Evolutionary conservation across 1,284 basidiomycete species (phyloP), one percentile per base, ranked within the genome.

Genomic region (Trichosporon inkin): DNA sequence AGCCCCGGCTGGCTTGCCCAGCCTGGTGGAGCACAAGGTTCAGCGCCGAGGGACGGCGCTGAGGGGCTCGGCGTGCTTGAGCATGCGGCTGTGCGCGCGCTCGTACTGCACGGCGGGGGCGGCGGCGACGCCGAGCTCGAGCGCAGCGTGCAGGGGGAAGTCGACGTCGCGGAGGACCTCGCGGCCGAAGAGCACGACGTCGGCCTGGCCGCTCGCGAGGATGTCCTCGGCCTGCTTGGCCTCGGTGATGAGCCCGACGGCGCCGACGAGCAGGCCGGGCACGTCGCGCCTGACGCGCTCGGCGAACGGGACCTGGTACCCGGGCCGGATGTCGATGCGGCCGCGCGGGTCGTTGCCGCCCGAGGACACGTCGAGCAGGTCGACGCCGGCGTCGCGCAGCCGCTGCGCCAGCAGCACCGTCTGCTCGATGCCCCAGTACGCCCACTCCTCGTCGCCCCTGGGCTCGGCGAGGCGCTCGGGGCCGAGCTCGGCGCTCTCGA

Each of bases 191-290:
- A 86, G 82, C 16, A 89, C 78, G 6, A 87, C 83, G 69, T 91
- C 88, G 2, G 86, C 84, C 68, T 87, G 83, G 19, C 85, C 85
- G 1, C 82, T 78, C 63, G 84, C 80, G 34, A 92, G 73, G 68
- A 87, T 85, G 7, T 82, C 80, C 71, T 91, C 86, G 3, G 87
- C 87, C 69, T 87, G 82, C 19, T 80, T 66, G 2, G 86, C 81
- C 11, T 84, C 81, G 0, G 84, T 87, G 69, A 92, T 88, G 53
- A 88, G 73, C 2, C 90, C 90, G n/a, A 92, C 89, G 1, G 86
- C 73, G 14, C 85, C 84, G 57, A 89, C 76, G 6, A 80, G 68
- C 17, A 89, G 67, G 38, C 82, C 74, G 0, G 84, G 83, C 61
- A 86, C 78, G 6, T 83, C 81, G 62, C 84, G 81, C 79, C 89